Base-by-base conservation (phyloP, 106 monocot species). In the Alisma plantagoaquatica region DNA sequence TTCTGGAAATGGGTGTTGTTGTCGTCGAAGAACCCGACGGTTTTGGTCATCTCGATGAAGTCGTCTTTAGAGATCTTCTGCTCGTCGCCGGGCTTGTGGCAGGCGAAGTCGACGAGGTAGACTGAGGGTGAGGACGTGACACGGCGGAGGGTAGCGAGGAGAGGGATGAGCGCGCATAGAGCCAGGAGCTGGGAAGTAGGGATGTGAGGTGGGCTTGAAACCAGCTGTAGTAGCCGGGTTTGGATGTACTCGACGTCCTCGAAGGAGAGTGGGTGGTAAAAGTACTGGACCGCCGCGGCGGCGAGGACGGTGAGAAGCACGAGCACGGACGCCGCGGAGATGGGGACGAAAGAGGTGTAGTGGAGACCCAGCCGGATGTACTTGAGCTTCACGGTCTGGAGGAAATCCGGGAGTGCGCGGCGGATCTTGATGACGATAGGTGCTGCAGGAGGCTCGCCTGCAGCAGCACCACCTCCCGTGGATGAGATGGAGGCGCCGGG, bases 361-460 rank as follows among this genome's bases (percentile, higher is more conserved):
- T 61, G 61, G 6, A 61, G 53, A 7, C 84, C 84, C 11, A 85
- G 76, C 42, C 58, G 63, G 1, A 85, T 79, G 59, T 85, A 85
- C 64, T 85, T 85, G 53, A 85, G 69, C 42, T 85, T 85, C 14
- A 85, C 75, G 1, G 71, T 73, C 46, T 76, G 75, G 2, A 75
- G 55, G 59, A 85, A 85, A 57, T 85, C 84, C 1, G 84, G 84
- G 1, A 85, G 63, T 5, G 62, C 43, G 12, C 79, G 71, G 14
- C 79, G 79, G 23, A 79, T 79, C 66, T 79, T 85, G 65, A 79
- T 79, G 7, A 85, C 76, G 21, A 82, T 70, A n/a, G n/a, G n/a
- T n/a, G n/a, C n/a, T n/a, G n/a, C n/a, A n/a, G n/a, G n/a, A n/a
- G n/a, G n/a, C n/a, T n/a, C n/a, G n/a, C n/a, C n/a, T n/a, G n/a